Conservation (phyloP, 257 asterid species). For the Solanum bulbocastanum region DNA sequence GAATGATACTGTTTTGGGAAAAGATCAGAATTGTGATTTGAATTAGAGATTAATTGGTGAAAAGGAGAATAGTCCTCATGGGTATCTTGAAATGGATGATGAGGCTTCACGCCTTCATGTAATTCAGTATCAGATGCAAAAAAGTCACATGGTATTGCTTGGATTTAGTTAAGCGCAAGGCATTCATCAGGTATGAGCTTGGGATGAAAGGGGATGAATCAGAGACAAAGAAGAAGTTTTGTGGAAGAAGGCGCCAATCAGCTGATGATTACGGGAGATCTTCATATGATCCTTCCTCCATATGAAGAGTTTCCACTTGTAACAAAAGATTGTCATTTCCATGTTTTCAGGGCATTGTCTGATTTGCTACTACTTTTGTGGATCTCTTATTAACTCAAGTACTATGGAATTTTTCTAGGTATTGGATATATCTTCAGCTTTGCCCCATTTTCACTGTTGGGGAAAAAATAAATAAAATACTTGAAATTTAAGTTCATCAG, state of each 20-base stretch:
- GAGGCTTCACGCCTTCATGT: slow-evolving; percentile 36
- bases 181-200: neutral
- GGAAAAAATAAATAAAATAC: neutral
- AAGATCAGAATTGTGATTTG: slow-evolving; percentile 1
- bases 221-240: slow-evolving; percentile 36
- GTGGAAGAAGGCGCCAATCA: slow-evolving; percentile 19
- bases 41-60: slow-evolving; percentile 14
- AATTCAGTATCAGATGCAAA: slow-evolving; percentile 44
- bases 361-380: neutral
- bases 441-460: neutral
- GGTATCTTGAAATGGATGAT: slow-evolving; percentile 35
- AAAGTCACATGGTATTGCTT: slow-evolving; percentile 7
- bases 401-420: neutral
- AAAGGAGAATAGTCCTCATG: slow-evolving; percentile 12
- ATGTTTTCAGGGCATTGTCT: neutral
- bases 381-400: neutral
- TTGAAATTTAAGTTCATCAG: neutral
- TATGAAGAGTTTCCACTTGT: slow-evolving; percentile 8
- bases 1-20: slow-evolving; percentile 15
- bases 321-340: neutral
- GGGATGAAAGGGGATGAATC: slow-evolving; percentile 43
- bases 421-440: neutral
- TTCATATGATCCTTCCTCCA: slow-evolving; percentile 35
- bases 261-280: slow-evolving; percentile 19
- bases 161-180: neutral